These are phyloP conservation scores for Ogataea pignaliae DNA, from an alignment of 805 yeast species.

Conservation along the genomic window DNA sequence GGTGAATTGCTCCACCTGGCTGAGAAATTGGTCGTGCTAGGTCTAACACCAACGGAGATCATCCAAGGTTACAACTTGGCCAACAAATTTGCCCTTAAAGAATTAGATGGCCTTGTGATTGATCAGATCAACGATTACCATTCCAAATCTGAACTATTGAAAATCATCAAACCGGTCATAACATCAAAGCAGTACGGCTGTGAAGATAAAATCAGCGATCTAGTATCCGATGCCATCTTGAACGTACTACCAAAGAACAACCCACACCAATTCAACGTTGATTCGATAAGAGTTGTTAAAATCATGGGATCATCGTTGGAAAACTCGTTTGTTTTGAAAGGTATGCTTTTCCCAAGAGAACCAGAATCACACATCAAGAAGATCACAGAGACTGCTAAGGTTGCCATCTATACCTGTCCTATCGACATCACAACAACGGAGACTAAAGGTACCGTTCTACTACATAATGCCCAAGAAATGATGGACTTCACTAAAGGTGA, in stretches of 20 bases:
- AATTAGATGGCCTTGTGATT: conserved; percentile 61
- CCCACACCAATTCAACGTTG: conserved; percentile 75
- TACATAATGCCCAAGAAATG: conserved; percentile 97
- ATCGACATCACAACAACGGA: conserved; percentile 95
- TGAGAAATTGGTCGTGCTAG: conserved; percentile 78
- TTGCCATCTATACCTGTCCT: conserved; percentile 90
- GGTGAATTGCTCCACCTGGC: conserved; percentile 88
- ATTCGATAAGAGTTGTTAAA: conserved; percentile 91
- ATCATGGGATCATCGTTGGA: conserved; percentile 86
- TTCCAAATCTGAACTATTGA: conserved; percentile 52
- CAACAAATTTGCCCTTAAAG: conserved; percentile 63
- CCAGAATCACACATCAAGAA: conserved; percentile 90
- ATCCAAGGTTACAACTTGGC: conserved; percentile 91
- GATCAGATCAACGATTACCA: conserved; percentile 56
- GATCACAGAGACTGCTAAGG: conserved; percentile 61
- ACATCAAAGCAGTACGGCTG: conserved; percentile 91
- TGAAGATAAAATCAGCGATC: conserved; percentile 69
- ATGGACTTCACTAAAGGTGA: conserved; percentile 94
- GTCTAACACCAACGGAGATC: conserved; percentile 88
- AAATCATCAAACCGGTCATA: conserved; percentile 80
- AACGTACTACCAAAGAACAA: conserved; percentile 68
- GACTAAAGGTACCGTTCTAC: conserved; percentile 93
- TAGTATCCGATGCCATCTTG: conserved; percentile 82
- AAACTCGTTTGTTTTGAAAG: conserved; percentile 78
- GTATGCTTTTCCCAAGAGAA: conserved; percentile 97